Base-by-base conservation (phyloP, 306 rosid species). In the Begonia masoniana region DNA sequence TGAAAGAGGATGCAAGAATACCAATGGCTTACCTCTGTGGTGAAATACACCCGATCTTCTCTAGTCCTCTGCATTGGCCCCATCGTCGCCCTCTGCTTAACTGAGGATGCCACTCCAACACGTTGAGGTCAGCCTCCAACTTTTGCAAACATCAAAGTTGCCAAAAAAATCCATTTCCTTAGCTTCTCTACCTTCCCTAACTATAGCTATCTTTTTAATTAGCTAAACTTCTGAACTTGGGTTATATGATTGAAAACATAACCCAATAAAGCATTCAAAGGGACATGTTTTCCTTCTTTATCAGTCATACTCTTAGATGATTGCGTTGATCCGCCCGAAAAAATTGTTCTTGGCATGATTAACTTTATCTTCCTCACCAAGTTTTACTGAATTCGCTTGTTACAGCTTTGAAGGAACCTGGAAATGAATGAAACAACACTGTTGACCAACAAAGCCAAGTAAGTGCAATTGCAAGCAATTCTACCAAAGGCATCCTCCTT, bases 71-170 rank as follows among this genome's bases (percentile, higher is more conserved):
- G 59, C 62, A 62, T 65, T 47, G 47, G 57, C 67, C 59, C 66
- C 54, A 58, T 60, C 85, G 43, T 72, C 87, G 53, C 76, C 84
- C 31, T 66, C 93, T 45, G 1, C 14, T 81, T 69, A 41, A 58
- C 75, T 12, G 87, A 71, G 74, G 89, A 64, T 9, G 74, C 63
- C 52, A 74, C 96, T 62, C 76, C 82, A 52, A 75, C 51, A 71
- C 82, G 39, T 77, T 71, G 15, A 43, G 95, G 95, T 63, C 81
- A 83, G 47, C 87, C 85, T 39, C 96, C 99, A 17, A 92, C 87
- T 73, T 78, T 87, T 15, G 99, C 99, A 74, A 92, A 92, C 62
- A 66, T 80, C 72, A n/a, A 87, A 71, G 69, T 87, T 83, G 62
- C 99, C 99, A 43, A 87, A 73, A 67, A 86, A 83, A 12, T 75